Conservation (phyloP, 2,329 filamentous ascomycete genomes). For the Diaporthe eres region DNA sequence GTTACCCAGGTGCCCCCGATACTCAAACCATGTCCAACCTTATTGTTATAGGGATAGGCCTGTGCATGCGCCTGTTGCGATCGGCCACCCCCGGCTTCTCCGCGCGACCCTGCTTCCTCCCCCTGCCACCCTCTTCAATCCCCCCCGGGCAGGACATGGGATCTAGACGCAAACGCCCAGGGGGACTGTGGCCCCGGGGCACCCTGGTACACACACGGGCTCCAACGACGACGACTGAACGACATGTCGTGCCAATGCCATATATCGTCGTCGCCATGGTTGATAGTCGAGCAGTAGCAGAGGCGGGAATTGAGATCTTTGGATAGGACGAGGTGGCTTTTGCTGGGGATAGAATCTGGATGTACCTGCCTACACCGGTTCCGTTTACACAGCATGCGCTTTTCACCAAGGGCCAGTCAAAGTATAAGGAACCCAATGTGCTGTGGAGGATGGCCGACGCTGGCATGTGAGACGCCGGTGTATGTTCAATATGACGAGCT, state of each 20-base stretch:
- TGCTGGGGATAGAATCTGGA: neutral
- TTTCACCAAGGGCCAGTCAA: neutral
- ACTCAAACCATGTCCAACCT: constrained; percentile 39
- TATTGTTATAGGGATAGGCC: constrained; percentile 38
- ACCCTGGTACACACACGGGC: constrained; percentile 30
- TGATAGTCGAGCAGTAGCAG: neutral
- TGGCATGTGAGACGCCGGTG: constrained; percentile 7
- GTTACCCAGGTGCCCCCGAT: constrained; percentile 23
- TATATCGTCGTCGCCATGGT: neutral
- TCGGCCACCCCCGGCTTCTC: constrained; percentile 40
- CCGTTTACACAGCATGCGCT: neutral
- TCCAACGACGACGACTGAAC: constrained; percentile 34
- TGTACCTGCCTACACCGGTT: neutral
- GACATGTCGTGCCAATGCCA: constrained; percentile 17
- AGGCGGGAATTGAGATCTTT: neutral
- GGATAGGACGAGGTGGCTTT: neutral
- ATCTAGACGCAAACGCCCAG: constrained; percentile 35
- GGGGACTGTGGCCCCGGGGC: constrained; percentile 17
- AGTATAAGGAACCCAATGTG: neutral
- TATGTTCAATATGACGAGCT: neutral
- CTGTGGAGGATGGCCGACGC: neutral
- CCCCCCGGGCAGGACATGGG: constrained; percentile 28
- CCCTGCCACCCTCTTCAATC: neutral
- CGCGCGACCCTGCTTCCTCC: constrained; percentile 24
- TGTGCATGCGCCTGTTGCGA: constrained; percentile 32